phyloP scores from a whole-genome alignment of 768 basidiomycete species.

The Tricholoma bakamatsutake region DNA sequence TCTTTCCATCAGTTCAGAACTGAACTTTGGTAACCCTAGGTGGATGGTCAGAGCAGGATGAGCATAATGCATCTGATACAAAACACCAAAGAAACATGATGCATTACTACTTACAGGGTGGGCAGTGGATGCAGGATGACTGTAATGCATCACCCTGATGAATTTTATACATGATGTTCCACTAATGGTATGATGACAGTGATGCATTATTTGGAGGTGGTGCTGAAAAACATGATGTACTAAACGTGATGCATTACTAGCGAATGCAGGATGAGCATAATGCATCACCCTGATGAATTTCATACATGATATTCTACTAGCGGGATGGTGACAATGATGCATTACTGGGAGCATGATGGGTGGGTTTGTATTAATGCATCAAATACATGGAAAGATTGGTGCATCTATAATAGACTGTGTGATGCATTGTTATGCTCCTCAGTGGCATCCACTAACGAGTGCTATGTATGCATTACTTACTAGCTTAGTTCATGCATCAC shows the following conservation, averaged over 20 bases:
- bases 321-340: neutral
- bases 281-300: neutral
- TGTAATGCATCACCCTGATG: neutral
- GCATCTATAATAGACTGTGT: too few species aligned
- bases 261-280: neutral
- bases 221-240: neutral
- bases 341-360: neutral
- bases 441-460: neutral
- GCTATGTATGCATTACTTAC: neutral
- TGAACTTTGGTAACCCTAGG: too few species aligned
- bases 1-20: too few species aligned
- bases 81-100: neutral
- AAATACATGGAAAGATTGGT: neutral
- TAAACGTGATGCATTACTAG: neutral
- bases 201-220: neutral
- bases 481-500: neutral
- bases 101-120: too few species aligned
- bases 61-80: too few species aligned
- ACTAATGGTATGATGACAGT: neutral
- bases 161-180: neutral
- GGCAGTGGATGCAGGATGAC: neutral
- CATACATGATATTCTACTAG: neutral
- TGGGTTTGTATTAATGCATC: neutral
- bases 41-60: too few species aligned
- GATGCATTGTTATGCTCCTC: neutral